Percentiles rank a stretch among this genome's conserved stretches.
Evolutionary conservation across 2,329 filamentous ascomycete species (phyloP).

Genomic region (Ascochyta viciae-villosae): DNA sequence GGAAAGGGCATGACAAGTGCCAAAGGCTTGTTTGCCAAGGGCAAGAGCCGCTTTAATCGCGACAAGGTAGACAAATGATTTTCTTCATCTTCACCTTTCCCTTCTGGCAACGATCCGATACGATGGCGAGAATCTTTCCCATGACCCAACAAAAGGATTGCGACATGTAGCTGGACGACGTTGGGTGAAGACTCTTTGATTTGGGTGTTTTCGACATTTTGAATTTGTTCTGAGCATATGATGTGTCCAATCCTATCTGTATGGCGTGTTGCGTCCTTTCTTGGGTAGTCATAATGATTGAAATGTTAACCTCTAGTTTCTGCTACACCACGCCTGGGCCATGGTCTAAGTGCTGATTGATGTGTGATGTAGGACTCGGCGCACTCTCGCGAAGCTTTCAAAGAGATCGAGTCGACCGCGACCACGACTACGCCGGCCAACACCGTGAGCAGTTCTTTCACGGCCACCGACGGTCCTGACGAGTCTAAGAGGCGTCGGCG

Average conservation of each 20-base stretch:
- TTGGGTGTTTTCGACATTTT: slow-evolving; percentile 30
- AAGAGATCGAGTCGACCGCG: slow-evolving; percentile 38
- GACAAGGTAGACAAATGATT: slow-evolving; percentile 89
- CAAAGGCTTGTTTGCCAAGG: slow-evolving; percentile 89
- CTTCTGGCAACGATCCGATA: slow-evolving; percentile 16
- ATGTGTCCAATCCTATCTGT: slow-evolving; percentile 28
- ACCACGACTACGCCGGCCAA: slow-evolving; percentile 21
- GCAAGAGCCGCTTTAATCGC: slow-evolving; percentile 78
- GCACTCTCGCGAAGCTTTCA: slow-evolving; percentile 39
- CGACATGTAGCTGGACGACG: slow-evolving; percentile 22
- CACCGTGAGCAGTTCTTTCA: slow-evolving; percentile 8
- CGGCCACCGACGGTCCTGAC: slow-evolving; percentile 20
- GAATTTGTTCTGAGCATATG: slow-evolving; percentile 24
- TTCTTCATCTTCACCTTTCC: slow-evolving; percentile 44
- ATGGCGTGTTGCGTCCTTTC: slow-evolving; percentile 20
- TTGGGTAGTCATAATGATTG: slow-evolving; percentile 34
- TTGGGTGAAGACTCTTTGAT: slow-evolving; percentile 17
- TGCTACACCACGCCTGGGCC: not conserved
- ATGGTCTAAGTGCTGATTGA: slow-evolving; percentile 46
- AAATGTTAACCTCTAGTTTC: slow-evolving; percentile 32
- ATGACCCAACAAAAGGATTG: slow-evolving; percentile 13
- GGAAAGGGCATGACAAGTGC: slow-evolving; percentile 79
- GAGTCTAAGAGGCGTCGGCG: slow-evolving; percentile 40
- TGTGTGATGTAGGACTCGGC: slow-evolving; percentile 46
- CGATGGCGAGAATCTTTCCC: slow-evolving; percentile 15